These are phyloP conservation scores for Coniosporium tulheliwenetii DNA, from an alignment of 2,329 filamentous ascomycete species.

Conservation along the genomic window DNA sequence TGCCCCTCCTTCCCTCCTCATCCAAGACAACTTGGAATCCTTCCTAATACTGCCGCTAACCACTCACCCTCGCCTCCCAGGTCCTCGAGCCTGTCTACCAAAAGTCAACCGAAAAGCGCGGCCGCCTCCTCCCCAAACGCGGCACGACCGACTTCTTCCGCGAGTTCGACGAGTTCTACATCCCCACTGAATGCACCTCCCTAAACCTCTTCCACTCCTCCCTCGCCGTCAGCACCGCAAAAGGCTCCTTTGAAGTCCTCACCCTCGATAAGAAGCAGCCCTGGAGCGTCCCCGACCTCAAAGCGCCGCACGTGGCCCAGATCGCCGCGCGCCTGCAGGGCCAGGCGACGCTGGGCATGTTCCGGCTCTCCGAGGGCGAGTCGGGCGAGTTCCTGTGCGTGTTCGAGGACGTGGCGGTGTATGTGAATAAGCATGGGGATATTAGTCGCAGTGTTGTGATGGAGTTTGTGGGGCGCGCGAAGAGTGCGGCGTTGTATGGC, in stretches of 20 bases:
- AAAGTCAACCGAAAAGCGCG: constrained; percentile 71
- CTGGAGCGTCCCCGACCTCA: constrained; percentile 81
- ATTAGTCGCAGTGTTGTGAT: constrained; percentile 89
- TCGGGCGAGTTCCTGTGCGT: constrained; percentile 62
- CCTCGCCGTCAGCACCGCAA: constrained; percentile 77
- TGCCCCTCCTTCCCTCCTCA: background rate
- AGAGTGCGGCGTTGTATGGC: constrained; percentile 74
- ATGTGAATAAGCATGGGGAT: constrained; percentile 95
- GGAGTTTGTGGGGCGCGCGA: constrained; percentile 95
- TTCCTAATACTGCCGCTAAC: background rate
- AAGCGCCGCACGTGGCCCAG: constrained; percentile 60
- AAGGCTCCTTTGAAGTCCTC: constrained; percentile 77
- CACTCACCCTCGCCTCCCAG: constrained; percentile 22
- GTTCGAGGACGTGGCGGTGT: constrained; percentile 93
- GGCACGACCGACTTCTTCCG: constrained; percentile 90
- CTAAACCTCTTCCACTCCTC: constrained; percentile 94
- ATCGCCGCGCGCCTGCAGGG: constrained; percentile 73
- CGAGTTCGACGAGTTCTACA: constrained; percentile 97
- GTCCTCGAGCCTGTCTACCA: constrained; percentile 92
- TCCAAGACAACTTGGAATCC: too few species aligned
- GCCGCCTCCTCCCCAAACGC: constrained; percentile 47
- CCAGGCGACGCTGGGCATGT: constrained; percentile 75
- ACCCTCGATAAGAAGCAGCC: constrained; percentile 95
- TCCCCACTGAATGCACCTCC: constrained; percentile 84
- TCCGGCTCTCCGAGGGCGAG: constrained; percentile 74